phyloP scores from a whole-genome alignment of 257 asterid genomes.

The Anisodus acutangulus region DNA sequence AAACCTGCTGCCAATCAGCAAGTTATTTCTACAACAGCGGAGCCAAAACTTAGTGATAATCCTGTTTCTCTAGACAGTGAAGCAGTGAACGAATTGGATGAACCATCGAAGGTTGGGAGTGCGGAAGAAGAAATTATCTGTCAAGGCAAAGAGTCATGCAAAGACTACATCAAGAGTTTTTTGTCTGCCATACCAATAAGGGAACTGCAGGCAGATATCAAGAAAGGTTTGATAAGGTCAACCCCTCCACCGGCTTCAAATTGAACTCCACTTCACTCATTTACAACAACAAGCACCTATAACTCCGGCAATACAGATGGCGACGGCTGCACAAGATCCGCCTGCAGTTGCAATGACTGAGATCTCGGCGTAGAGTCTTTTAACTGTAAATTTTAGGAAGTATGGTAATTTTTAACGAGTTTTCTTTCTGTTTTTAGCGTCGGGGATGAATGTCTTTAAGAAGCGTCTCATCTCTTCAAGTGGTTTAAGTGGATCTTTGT shows the following conservation, averaged over 20 bases:
- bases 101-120: conserved; percentile 46
- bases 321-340: conserved; percentile 26
- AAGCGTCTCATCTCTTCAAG: conserved; percentile 25
- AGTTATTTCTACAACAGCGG: conserved; percentile 35
- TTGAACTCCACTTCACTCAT: conserved; percentile 82
- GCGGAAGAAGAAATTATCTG: conserved; percentile 56
- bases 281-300: conserved; percentile 32
- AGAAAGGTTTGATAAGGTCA: conserved; percentile 70
- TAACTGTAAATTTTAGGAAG: conserved; percentile 41
- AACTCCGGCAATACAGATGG: conserved; percentile 33
- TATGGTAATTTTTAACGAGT: conserved; percentile 41
- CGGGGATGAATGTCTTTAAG: conserved; percentile 31
- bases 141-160: conserved; percentile 83
- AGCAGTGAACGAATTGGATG: conserved; percentile 38
- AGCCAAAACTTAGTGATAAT: conserved; percentile 33
- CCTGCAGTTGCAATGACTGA: conserved; percentile 41
- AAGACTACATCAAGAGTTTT: conserved; percentile 84
- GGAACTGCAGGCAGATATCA: conserved; percentile 81
- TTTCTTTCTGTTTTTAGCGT: conserved; percentile 3
- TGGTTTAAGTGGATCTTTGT: conserved; percentile 11
- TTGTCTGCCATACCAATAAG: conserved; percentile 94
- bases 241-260: conserved; percentile 85
- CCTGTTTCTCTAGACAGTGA: conserved; percentile 38
- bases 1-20: conserved; percentile 43
- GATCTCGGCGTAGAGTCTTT: conserved; percentile 32